phyloP scores from a whole-genome alignment of 169 alveolate species.

The Eimeria falciformis region DNA sequence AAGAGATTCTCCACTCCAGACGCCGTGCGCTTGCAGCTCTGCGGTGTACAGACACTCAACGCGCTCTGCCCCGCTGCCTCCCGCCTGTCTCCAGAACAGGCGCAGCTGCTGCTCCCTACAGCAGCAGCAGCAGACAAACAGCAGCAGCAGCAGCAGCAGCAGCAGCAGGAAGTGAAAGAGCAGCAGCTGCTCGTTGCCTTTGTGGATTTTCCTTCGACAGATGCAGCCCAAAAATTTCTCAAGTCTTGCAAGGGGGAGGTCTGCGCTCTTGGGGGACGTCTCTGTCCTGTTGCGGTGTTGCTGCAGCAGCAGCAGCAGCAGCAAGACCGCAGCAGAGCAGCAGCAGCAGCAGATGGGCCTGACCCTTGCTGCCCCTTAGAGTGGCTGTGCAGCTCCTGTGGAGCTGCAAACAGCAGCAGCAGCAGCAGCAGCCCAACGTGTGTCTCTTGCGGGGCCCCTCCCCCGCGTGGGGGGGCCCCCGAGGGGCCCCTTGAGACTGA shows the following conservation, averaged over 20 bases:
- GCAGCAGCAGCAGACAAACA: neutral
- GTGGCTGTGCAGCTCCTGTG: slow-evolving; percentile 1
- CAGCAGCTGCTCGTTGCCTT: neutral
- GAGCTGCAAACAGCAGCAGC: slow-evolving; percentile 23
- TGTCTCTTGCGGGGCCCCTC: neutral
- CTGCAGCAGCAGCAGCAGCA: slow-evolving; percentile 12
- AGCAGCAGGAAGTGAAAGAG: slow-evolving; percentile 7
- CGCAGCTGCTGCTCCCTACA: slow-evolving; percentile 28
- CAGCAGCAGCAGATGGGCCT: neutral
- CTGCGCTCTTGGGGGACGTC: neutral
- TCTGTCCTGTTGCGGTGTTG: neutral
- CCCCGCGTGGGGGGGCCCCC: neutral
- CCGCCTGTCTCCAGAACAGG: neutral
- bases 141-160: neutral
- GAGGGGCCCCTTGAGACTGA: neutral
- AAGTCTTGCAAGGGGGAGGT: slow-evolving; percentile 5
- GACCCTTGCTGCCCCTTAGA: neutral
- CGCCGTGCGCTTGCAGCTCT: slow-evolving; percentile 31
- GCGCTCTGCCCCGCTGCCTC: slow-evolving; percentile 18
- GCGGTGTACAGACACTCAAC: slow-evolving; percentile 4
- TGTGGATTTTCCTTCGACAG: slow-evolving; percentile 72
- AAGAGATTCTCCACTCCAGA: slow-evolving; percentile 71
- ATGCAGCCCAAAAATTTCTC: slow-evolving; percentile 68
- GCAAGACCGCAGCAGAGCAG: neutral
- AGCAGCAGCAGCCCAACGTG: neutral